Conservation (phyloP, 108 stramenopile species). For the Cyclotella sp. region DNA sequence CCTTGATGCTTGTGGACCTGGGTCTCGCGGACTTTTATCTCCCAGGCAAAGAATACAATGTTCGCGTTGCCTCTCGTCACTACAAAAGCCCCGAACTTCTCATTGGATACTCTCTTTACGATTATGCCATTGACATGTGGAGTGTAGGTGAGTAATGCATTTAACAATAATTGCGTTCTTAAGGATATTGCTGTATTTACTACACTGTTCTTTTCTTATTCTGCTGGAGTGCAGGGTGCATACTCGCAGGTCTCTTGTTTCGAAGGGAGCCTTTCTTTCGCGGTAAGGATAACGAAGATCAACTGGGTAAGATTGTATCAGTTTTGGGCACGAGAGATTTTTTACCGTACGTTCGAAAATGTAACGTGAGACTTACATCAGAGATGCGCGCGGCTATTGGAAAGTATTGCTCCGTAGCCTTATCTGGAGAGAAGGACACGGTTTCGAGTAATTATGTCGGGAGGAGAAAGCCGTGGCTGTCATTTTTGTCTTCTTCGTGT, state of each 20-base stretch:
- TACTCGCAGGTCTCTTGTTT: constrained; percentile 80
- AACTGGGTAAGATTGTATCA: constrained; percentile 79
- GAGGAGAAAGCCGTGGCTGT: constrained; percentile 46
- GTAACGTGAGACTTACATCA: constrained; percentile 51
- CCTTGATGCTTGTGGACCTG: constrained; percentile 90
- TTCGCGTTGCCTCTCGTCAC: constrained; percentile 89
- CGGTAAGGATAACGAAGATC: constrained; percentile 85
- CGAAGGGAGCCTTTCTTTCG: constrained; percentile 87
- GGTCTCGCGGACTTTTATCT: constrained; percentile 93
- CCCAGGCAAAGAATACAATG: constrained; percentile 86
- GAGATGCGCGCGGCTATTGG: constrained; percentile 51
- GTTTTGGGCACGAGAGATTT: constrained; percentile 78
- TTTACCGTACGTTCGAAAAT: constrained; percentile 60
- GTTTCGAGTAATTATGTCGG: constrained; percentile 27
- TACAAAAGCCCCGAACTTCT: constrained; percentile 94
- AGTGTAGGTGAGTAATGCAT: constrained; percentile 55
- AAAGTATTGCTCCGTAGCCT: constrained; percentile 34
- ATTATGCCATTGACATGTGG: constrained; percentile 89
- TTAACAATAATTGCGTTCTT: too few relatives aligned
- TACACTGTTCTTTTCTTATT: too few relatives aligned
- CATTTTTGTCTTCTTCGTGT: constrained; percentile 37
- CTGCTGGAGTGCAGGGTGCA: constrained; percentile 83
- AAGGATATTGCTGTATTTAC: too few relatives aligned
- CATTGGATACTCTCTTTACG: constrained; percentile 78
- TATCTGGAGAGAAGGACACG: constrained; percentile 18